phyloP scores from a whole-genome alignment of 345 rosid species.

The Leavenworthia alabamica region DNA sequence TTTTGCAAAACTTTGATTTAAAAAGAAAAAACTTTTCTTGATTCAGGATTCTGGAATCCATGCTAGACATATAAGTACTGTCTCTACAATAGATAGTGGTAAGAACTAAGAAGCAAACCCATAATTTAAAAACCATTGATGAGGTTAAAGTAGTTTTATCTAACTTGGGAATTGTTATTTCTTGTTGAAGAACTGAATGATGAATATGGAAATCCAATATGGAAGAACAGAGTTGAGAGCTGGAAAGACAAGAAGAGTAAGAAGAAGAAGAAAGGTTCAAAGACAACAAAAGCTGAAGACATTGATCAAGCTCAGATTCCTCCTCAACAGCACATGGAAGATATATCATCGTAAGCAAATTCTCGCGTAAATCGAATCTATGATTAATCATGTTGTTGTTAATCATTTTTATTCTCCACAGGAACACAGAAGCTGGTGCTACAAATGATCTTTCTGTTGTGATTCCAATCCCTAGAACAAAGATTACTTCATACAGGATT shows the following conservation, averaged over 20 bases:
- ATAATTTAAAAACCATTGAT: background rate
- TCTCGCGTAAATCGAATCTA: background rate
- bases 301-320: constrained; percentile 62
- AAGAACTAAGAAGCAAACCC: constrained; percentile 17
- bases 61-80: constrained; percentile 87
- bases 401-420: constrained; percentile 29
- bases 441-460: constrained; percentile 60
- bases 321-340: constrained; percentile 84
- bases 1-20: too few species aligned
- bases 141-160: background rate
- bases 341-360: constrained; percentile 46
- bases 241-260: constrained; percentile 94
- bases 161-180: constrained; percentile 2
- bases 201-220: constrained; percentile 82
- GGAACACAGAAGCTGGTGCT: constrained; percentile 47
- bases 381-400: background rate
- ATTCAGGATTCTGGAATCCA: constrained; percentile 75
- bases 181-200: constrained; percentile 60
- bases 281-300: constrained; percentile 29
- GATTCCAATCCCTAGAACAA: constrained; percentile 57
- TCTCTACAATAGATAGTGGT: constrained; percentile 92
- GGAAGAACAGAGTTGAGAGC: constrained; percentile 97
- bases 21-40: background rate
- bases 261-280: constrained; percentile 52
- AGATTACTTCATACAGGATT: constrained; percentile 67